Evolutionary conservation across 169 alveolate genomes (phyloP).

Genomic region (Cytauxzoon felis): DNA sequence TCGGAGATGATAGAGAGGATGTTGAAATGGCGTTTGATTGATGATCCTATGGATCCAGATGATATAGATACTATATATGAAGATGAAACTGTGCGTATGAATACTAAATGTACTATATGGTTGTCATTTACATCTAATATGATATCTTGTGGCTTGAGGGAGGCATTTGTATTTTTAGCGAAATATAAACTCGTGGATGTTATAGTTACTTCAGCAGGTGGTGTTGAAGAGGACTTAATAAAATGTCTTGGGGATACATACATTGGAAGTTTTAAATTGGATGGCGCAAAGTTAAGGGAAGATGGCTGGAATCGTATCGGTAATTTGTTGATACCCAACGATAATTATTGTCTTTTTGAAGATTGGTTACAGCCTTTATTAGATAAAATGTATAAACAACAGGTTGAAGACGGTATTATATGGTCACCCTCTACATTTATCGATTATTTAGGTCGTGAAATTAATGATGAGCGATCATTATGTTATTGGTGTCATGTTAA

Average conservation of each 20-base stretch:
- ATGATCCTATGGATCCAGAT: slow-evolving; percentile 30
- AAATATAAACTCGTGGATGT: slow-evolving; percentile 91
- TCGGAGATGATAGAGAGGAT: slow-evolving; percentile 72
- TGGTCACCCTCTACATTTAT: slow-evolving; percentile 89
- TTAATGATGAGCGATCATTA: slow-evolving; percentile 91
- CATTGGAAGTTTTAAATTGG: slow-evolving; percentile 84
- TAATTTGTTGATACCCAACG: slow-evolving; percentile 95
- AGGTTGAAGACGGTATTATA: slow-evolving; percentile 67
- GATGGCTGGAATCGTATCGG: slow-evolving; percentile 98
- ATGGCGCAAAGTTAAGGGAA: slow-evolving; percentile 89
- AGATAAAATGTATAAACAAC: slow-evolving; percentile 88
- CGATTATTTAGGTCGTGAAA: slow-evolving; percentile 91
- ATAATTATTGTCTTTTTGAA: slow-evolving; percentile 94
- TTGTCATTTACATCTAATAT: slow-evolving; percentile 95
- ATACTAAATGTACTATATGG: slow-evolving; percentile 91
- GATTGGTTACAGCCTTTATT: slow-evolving; percentile 96
- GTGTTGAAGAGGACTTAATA: slow-evolving; percentile 98
- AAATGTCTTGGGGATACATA: slow-evolving; percentile 92
- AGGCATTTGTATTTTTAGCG: slow-evolving; percentile 87
- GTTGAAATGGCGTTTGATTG: slow-evolving; percentile 60
- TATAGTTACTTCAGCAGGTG: slow-evolving; percentile 98
- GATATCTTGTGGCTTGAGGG: slow-evolving; percentile 95
- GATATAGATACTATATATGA: slow-evolving; percentile 48
- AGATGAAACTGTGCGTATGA: slow-evolving; percentile 73
- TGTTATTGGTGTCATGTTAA: slow-evolving; percentile 98